Percentiles rank a stretch among this genome's conserved stretches.
phyloP scores from a whole-genome alignment of 257 asterid species.

The Solanum pennellii region DNA sequence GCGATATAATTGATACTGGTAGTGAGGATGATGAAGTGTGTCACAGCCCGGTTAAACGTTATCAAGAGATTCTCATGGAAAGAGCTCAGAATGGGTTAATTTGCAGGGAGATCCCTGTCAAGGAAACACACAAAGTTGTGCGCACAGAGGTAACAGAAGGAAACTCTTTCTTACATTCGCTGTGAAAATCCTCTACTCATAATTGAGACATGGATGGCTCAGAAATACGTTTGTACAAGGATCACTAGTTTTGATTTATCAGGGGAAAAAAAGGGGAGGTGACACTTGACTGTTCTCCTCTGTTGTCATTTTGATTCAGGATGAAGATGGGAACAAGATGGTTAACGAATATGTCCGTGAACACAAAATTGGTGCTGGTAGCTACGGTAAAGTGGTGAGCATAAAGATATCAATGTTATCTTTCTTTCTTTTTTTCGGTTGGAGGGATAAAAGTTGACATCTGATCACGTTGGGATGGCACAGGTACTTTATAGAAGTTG shows the following conservation, averaged over 20 bases:
- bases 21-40: constrained; percentile 57
- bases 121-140: constrained; percentile 53
- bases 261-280: not conserved
- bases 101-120: constrained; percentile 90
- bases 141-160: constrained; percentile 62
- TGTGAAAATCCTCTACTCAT: not conserved
- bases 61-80: constrained; percentile 67
- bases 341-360: constrained; percentile 74
- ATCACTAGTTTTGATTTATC: not conserved
- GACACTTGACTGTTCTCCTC: not conserved
- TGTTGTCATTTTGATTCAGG: constrained; percentile 24
- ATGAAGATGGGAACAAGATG: constrained; percentile 76
- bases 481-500: constrained; percentile 86
- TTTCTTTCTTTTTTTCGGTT: not conserved
- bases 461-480: constrained; percentile 8
- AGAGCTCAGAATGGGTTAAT: constrained; percentile 54
- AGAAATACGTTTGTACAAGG: not conserved
- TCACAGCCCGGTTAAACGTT: constrained; percentile 57
- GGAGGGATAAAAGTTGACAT: not conserved
- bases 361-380: constrained; percentile 88
- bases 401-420: not conserved
- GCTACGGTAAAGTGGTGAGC: constrained; percentile 99
- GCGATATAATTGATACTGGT: constrained; percentile 51
- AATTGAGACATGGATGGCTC: not conserved
- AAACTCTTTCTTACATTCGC: not conserved